These are phyloP conservation scores for Zasmidium cellare DNA, from an alignment of 2,329 filamentous ascomycete species.

Conservation along the genomic window DNA sequence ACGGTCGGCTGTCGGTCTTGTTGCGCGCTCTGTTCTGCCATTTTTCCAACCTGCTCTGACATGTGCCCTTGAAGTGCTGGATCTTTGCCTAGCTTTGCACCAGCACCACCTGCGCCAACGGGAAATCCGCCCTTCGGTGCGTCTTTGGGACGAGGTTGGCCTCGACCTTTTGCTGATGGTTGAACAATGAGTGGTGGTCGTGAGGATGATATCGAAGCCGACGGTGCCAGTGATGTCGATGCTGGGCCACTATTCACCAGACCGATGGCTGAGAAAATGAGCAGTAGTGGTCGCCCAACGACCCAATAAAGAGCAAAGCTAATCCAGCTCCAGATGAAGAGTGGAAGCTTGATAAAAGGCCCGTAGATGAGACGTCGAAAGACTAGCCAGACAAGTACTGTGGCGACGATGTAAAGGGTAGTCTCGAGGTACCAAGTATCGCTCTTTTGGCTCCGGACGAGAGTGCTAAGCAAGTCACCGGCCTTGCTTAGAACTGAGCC, in stretches of 20 bases:
- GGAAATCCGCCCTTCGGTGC: slow-evolving; percentile 36
- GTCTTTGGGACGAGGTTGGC: slow-evolving; percentile 33
- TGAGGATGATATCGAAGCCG: slow-evolving; percentile 28
- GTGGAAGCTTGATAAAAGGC: slow-evolving; percentile 78
- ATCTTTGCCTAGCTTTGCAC: slow-evolving; percentile 38
- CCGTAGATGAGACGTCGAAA: slow-evolving; percentile 86
- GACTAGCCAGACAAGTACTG: slow-evolving; percentile 79
- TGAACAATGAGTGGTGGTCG: slow-evolving; percentile 43
- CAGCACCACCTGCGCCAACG: slow-evolving; percentile 53
- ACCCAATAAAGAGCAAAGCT: slow-evolving; percentile 30
- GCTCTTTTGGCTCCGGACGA: slow-evolving; percentile 86
- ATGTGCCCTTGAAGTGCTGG: slow-evolving; percentile 27
- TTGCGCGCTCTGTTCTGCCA: slow-evolving; percentile 41
- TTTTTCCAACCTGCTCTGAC: slow-evolving; percentile 45
- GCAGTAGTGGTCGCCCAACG: slow-evolving; percentile 36
- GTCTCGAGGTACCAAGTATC: slow-evolving; percentile 98
- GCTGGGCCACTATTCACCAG: slow-evolving; percentile 36
- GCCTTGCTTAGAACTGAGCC: slow-evolving; percentile 75
- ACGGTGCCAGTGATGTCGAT: slow-evolving; percentile 6
- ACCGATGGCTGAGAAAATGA: slow-evolving; percentile 57
- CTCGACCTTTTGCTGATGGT: slow-evolving; percentile 43
- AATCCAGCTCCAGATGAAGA: slow-evolving; percentile 26
- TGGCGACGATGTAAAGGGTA: slow-evolving; percentile 76
- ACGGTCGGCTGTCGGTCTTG: slow-evolving; percentile 19
- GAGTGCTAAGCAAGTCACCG: slow-evolving; percentile 70